A percentile compares a stretch with the other conserved stretches of the same genome.
These are phyloP conservation scores for Daldinia loculata DNA, from an alignment of 495 filamentous ascomycete species.

Conservation along the genomic window DNA sequence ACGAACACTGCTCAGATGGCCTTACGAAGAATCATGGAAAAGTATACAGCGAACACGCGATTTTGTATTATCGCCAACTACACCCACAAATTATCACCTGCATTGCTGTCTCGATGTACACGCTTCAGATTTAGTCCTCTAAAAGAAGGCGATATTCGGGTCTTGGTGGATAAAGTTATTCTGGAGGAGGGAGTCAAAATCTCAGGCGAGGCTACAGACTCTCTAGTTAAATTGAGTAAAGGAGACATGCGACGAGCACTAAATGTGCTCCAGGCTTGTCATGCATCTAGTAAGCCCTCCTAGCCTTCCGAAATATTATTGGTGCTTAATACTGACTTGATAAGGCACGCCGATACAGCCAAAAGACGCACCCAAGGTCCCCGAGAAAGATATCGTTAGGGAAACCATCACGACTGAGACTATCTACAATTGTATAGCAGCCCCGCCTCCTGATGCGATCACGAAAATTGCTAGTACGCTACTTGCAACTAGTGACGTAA, in stretches of 20 bases:
- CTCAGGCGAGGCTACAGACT: conserved; percentile 75
- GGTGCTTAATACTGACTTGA: conserved; percentile 32
- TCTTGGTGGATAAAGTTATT: conserved; percentile 88
- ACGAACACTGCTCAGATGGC: conserved; percentile 97
- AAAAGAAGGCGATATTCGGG: conserved; percentile 83
- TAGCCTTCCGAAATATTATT: not conserved
- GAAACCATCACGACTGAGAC: conserved; percentile 89
- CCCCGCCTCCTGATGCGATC: conserved; percentile 91
- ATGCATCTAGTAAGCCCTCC: conserved; percentile 78
- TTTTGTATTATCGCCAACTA: conserved; percentile 99
- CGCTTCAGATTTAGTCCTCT: conserved; percentile 94
- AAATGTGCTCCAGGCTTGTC: conserved; percentile 96
- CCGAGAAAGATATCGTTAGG: conserved; percentile 66
- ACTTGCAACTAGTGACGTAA: conserved; percentile 83
- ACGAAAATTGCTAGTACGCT: conserved; percentile 82
- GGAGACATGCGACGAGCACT: conserved; percentile 96
- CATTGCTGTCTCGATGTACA: conserved; percentile 91
- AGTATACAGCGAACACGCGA: conserved; percentile 96
- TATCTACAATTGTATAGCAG: conserved; percentile 97
- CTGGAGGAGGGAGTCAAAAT: conserved; percentile 88
- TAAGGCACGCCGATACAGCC: conserved; percentile 74
- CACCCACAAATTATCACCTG: conserved; percentile 97
- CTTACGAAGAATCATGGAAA: conserved; percentile 96
- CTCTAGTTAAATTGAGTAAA: conserved; percentile 85
- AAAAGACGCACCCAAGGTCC: conserved; percentile 67